A percentile compares a stretch with the other conserved stretches of the same genome.
Evolutionary conservation across 345 rosid genomes (phyloP).

Genomic region (Hypericum androsaemum): DNA sequence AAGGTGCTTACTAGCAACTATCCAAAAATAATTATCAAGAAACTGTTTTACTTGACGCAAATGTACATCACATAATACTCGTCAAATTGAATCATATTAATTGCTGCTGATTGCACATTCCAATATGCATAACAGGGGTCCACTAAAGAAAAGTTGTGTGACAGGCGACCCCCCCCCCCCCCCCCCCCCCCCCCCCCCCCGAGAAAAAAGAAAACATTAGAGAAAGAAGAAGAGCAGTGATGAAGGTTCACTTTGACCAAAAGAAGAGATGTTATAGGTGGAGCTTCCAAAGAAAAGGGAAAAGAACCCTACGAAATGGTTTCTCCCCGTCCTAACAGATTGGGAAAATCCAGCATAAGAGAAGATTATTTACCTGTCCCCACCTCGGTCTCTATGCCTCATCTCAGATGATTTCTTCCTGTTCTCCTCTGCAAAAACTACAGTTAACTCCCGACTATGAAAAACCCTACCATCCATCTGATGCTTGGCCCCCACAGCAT

Average conservation of each 20-base stretch:
- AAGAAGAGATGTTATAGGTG: not conserved
- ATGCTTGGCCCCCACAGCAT: slow-evolving; percentile 33
- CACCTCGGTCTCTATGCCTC: slow-evolving; percentile 25
- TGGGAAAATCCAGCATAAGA: too few relatives aligned
- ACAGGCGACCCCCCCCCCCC: slow-evolving; percentile 17
- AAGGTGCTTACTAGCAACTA: too few relatives aligned
- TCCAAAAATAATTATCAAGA: too few relatives aligned
- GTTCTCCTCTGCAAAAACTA: slow-evolving; percentile 31
- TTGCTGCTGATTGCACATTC: too few relatives aligned
- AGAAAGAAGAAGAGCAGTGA: not conserved
- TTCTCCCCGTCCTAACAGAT: too few relatives aligned
- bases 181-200: too few relatives aligned
- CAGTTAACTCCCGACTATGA: slow-evolving; percentile 29
- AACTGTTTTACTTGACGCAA: too few relatives aligned
- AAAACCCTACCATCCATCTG: slow-evolving; percentile 32
- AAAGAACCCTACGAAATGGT: not conserved
- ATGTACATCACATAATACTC: too few relatives aligned
- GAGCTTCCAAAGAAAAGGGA: not conserved
- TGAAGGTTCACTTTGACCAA: too few relatives aligned
- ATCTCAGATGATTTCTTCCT: slow-evolving; percentile 28
- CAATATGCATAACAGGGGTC: too few relatives aligned
- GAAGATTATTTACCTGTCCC: not conserved
- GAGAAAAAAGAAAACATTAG: slow-evolving; percentile 13
- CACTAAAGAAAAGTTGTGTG: too few relatives aligned
- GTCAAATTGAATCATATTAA: too few relatives aligned